Conservation (phyloP, 176 grass and related monocot genomes). For the Stipa capillata region DNA sequence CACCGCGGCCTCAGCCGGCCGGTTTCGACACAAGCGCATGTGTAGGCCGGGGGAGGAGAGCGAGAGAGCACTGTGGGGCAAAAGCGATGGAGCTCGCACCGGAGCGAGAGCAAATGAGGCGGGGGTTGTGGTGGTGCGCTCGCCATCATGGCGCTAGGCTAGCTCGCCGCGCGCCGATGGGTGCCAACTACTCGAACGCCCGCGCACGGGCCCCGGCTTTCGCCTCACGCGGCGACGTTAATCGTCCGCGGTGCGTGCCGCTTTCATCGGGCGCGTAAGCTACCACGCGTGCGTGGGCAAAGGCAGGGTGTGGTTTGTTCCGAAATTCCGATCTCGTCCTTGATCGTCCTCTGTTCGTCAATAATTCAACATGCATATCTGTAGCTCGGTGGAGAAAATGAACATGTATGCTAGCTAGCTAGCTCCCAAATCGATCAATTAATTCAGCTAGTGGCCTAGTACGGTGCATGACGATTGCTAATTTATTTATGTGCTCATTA, state of each 20-base stretch:
- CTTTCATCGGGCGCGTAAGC: not conserved
- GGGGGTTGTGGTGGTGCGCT: no score
- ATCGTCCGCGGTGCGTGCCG: not conserved
- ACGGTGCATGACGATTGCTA: no score
- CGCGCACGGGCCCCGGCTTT: not conserved
- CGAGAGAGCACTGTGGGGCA: not conserved
- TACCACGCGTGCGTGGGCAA: not conserved
- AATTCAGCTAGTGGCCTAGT: no score
- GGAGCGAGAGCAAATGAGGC: no score
- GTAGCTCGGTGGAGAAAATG: no score
- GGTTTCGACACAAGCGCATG: not conserved
- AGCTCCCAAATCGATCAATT: no score
- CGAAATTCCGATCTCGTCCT: not conserved
- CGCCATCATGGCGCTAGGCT: no score
- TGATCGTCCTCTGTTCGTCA: not conserved
- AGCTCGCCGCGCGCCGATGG: no score
- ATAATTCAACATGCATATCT: not conserved
- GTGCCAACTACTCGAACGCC: not conserved
- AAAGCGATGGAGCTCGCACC: no score
- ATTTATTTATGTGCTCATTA: not conserved
- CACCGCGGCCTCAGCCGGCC: not conserved
- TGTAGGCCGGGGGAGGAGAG: not conserved
- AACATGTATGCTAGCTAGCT: no score
- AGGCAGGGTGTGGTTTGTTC: not conserved
- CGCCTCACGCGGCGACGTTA: not conserved